Evolutionary conservation across 768 basidiomycete genomes (phyloP).

Genomic region (Symmetrospora coprosmae): DNA sequence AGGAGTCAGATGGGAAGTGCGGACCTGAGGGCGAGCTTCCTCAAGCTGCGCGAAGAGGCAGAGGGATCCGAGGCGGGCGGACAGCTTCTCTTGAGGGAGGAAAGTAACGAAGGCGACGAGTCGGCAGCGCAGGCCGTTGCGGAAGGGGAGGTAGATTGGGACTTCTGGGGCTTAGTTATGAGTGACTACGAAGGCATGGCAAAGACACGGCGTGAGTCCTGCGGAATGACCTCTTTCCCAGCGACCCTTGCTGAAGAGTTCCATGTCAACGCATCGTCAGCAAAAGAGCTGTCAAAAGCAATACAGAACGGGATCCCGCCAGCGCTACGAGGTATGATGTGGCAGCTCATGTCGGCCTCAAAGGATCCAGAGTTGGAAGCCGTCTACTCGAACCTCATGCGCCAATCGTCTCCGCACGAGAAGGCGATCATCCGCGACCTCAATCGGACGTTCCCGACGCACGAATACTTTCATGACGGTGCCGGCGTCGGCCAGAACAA

Average conservation of each 20-base stretch:
- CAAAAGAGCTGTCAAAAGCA: slow-evolving; percentile 67
- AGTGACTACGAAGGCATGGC: slow-evolving; percentile 82
- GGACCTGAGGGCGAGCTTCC: not conserved
- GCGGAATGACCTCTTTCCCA: not conserved
- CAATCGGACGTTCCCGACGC: slow-evolving; percentile 81
- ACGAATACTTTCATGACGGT: slow-evolving; percentile 86
- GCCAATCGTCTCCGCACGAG: slow-evolving; percentile 72
- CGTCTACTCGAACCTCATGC: slow-evolving; percentile 65
- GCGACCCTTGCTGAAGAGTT: not conserved
- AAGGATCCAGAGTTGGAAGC: slow-evolving; percentile 77
- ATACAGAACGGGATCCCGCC: slow-evolving; percentile 85
- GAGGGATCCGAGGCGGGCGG: not conserved
- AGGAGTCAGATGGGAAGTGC: not conserved
- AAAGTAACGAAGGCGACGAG: slow-evolving; percentile 38
- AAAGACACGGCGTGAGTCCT: slow-evolving; percentile 43
- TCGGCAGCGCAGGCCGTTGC: slow-evolving; percentile 42
- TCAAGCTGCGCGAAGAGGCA: not conserved
- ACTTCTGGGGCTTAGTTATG: slow-evolving; percentile 90
- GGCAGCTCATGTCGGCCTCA: slow-evolving; percentile 89
- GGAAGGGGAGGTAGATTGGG: slow-evolving; percentile 49
- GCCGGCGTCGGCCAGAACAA: slow-evolving; percentile 95
- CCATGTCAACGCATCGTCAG: not conserved
- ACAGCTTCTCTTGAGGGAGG: slow-evolving; percentile 36
- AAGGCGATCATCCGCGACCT: slow-evolving; percentile 88
- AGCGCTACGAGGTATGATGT: slow-evolving; percentile 81